A percentile compares a stretch with the other conserved stretches of the same genome.
These are phyloP conservation scores for Amoebophrya sp. DNA, from an alignment of 169 alveolate genomes.

Conservation along the genomic window DNA sequence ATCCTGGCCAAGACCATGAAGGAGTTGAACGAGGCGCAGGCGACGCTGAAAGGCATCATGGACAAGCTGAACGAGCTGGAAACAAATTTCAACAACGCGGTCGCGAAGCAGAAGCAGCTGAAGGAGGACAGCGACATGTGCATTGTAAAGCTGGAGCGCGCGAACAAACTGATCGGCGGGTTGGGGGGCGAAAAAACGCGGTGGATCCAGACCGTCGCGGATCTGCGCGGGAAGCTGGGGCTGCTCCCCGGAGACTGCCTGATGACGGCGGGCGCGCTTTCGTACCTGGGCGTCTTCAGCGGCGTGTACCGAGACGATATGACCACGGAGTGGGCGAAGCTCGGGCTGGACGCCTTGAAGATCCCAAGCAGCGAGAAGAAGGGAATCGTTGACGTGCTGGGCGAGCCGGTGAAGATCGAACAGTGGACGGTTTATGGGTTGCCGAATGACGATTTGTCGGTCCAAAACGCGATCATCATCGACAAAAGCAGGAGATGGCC, in stretches of 20 bases:
- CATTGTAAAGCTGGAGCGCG: constrained; percentile 70
- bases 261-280: constrained; percentile 15
- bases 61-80: constrained; percentile 69
- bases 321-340: not conserved
- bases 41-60: constrained; percentile 58
- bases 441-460: constrained; percentile 74
- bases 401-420: constrained; percentile 68
- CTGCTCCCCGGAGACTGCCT: constrained; percentile 30
- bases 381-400: constrained; percentile 40
- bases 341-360: not conserved
- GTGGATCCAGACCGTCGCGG: constrained; percentile 57
- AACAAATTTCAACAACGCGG: constrained; percentile 63
- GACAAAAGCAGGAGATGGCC: constrained; percentile 76
- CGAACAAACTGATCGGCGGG: constrained; percentile 73
- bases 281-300: not conserved
- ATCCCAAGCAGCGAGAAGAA: constrained; percentile 15
- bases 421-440: constrained; percentile 70
- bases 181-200: constrained; percentile 72
- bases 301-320: not conserved
- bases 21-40: constrained; percentile 56
- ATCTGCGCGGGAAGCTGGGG: constrained; percentile 22
- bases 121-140: constrained; percentile 58
- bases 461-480: constrained; percentile 74
- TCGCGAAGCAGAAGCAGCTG: constrained; percentile 61
- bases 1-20: constrained; percentile 55